Evolutionary conservation across 371 early-diverging fungal species (phyloP), one percentile per base, ranked within the genome.

Genomic region (Mortierella sp.): DNA sequence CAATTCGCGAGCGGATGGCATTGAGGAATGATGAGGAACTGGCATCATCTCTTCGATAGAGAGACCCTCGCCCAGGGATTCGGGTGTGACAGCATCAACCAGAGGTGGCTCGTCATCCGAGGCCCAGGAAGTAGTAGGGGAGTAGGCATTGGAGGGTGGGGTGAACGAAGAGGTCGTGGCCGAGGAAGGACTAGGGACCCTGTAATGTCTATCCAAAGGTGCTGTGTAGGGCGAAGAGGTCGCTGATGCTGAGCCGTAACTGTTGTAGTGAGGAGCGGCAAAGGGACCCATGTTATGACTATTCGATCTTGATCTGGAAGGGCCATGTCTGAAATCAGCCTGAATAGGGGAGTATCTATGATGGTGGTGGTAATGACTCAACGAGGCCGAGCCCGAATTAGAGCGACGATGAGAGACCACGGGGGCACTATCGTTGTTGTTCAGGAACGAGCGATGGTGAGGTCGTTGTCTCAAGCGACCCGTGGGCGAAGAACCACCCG

Each of bases 81-180:
- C 72, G 43, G 68, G 61, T 6, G 65, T 57, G 56, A 64, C 65
- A 15, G 66, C 43, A n/a, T 64, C 68, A 19, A 76, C 68, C 57
- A 72, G 52, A n/a, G 72, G 68, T 30, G 67, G 77, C 37, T 76
- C 77, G 19, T 76, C 77, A 11, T 76, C 77, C 43, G 77, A 76
- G 16, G 62, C 72, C 77, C 77, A 76, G 19, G 77, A 76, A 0
- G 62, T 51, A 0, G 72, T 43, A 15, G 75, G 75, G 14, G 82
- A 81, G 30, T 72, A 63, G 4, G 63, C 55, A 28, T 72, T 68
- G 37, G 68, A 48, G 18, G 74, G 63, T 30, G 73, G 74, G n/a
- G 72, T 72, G 14, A 63, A 69, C 53, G 62, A 75, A 25, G 77
- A 58, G 6, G 73, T 53, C 12, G 68, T 64, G 16, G 68, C 68